Percentiles rank a stretch among this genome's conserved stretches.
Evolutionary conservation across 208 protist species (phyloP).

Genomic region (Wallacemonas sp.): DNA sequence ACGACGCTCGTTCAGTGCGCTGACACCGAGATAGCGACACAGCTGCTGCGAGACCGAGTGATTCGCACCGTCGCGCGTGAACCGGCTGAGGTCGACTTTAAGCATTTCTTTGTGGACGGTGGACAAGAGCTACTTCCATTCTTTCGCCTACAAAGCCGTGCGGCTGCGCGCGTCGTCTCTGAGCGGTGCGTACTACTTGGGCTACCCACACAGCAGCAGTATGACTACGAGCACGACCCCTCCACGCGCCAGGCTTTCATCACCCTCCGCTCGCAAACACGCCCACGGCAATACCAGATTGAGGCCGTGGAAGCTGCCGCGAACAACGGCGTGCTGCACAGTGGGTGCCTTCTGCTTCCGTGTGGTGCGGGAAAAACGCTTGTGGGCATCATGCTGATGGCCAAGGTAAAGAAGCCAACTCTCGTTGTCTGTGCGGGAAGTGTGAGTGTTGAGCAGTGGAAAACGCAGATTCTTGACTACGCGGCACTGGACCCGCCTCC

Average conservation of each 20-base stretch:
- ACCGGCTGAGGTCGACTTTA: constrained; percentile 31
- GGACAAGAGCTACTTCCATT: constrained; percentile 17
- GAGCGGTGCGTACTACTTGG: constrained; percentile 75
- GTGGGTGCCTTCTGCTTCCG: constrained; percentile 98
- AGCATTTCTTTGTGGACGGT: constrained; percentile 23
- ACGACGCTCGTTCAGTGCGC: constrained; percentile 71
- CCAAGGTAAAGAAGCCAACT: constrained; percentile 94
- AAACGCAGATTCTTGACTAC: constrained; percentile 93
- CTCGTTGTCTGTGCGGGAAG: constrained; percentile 94
- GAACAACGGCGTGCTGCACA: constrained; percentile 57
- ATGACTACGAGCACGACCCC: constrained; percentile 75
- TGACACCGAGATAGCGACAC: constrained; percentile 36
- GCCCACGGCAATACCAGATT: constrained; percentile 79
- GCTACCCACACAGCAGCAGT: constrained; percentile 82
- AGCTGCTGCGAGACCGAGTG: constrained; percentile 48
- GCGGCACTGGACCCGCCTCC: constrained; percentile 49
- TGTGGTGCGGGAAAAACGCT: constrained; percentile 99
- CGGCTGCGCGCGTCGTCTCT: constrained; percentile 57
- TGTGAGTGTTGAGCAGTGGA: constrained; percentile 98
- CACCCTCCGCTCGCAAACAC: constrained; percentile 65
- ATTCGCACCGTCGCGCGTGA: constrained; percentile 45
- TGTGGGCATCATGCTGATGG: constrained; percentile 96
- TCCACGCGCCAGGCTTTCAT: constrained; percentile 60
- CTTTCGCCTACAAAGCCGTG: constrained; percentile 57
- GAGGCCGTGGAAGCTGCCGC: constrained; percentile 76